A percentile compares a stretch with the other conserved stretches of the same genome.
Evolutionary conservation across 1,284 basidiomycete species (phyloP).

Genomic region (Malassezia restricta): DNA sequence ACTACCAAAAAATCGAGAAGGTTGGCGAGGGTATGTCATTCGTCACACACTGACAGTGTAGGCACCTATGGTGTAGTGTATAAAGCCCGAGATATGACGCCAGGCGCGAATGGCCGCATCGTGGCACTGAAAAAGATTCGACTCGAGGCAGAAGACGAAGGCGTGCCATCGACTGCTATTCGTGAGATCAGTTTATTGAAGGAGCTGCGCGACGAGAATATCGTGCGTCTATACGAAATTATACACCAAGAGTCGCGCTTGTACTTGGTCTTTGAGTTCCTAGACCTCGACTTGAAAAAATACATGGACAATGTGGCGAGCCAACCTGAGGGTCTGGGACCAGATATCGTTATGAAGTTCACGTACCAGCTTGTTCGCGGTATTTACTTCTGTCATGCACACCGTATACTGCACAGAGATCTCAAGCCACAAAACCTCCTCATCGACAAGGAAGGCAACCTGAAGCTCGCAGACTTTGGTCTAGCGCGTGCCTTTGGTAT

Average conservation of each 20-base stretch:
- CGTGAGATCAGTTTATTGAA: slow-evolving; percentile 93
- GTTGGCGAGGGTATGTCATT: slow-evolving; percentile 42
- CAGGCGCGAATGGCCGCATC: slow-evolving; percentile 56
- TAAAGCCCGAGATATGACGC: slow-evolving; percentile 49
- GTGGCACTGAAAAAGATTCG: slow-evolving; percentile 74
- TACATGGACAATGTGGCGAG: slow-evolving; percentile 66
- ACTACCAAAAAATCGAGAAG: slow-evolving; percentile 65
- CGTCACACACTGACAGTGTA: slow-evolving; percentile 43
- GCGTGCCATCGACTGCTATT: slow-evolving; percentile 92
- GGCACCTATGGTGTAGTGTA: slow-evolving; percentile 98
- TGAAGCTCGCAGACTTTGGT: slow-evolving; percentile 75
- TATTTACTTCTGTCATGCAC: slow-evolving; percentile 85
- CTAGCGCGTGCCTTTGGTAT: slow-evolving; percentile 94
- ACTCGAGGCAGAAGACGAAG: slow-evolving; percentile 93
- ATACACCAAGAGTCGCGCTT: slow-evolving; percentile 93
- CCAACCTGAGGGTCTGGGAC: slow-evolving; percentile 53
- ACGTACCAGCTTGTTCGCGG: slow-evolving; percentile 74
- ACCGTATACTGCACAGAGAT: slow-evolving; percentile 89
- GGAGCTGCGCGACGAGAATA: slow-evolving; percentile 87
- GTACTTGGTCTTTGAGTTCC: slow-evolving; percentile 91
- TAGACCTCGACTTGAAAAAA: slow-evolving; percentile 84
- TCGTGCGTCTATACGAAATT: slow-evolving; percentile 89
- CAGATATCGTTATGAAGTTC: slow-evolving; percentile 83
- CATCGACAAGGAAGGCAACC: slow-evolving; percentile 59
- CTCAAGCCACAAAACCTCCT: slow-evolving; percentile 95